phyloP scores from a whole-genome alignment of 2,329 filamentous ascomycete species.

The Ceratocystis diversiconidia region DNA sequence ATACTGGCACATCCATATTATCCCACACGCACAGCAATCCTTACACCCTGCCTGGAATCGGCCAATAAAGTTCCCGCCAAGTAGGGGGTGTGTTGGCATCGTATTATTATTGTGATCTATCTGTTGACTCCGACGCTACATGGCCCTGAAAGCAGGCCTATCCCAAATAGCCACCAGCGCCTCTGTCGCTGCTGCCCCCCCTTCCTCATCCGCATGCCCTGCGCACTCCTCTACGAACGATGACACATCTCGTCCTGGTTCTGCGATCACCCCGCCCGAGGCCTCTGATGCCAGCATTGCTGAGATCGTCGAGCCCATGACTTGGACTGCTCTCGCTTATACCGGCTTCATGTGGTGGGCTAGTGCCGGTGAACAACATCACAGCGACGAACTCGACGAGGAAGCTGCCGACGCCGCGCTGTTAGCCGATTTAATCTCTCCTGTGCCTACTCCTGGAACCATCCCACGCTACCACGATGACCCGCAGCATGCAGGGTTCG shows the following conservation, averaged over 20 bases:
- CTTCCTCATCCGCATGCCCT: neutral
- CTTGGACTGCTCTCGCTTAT: constrained; percentile 64
- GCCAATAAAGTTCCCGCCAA: too few species aligned
- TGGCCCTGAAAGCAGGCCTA: constrained; percentile 51
- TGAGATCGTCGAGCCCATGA: constrained; percentile 45
- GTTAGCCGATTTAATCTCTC: constrained; percentile 35
- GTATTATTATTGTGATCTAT: too few species aligned
- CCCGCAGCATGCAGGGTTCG: neutral
- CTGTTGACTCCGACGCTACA: constrained; percentile 52
- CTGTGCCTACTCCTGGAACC: constrained; percentile 22
- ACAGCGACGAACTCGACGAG: constrained; percentile 46
- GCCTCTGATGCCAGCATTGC: constrained; percentile 36
- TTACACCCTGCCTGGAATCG: too few species aligned
- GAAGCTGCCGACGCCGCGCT: constrained; percentile 40
- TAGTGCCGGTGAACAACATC: constrained; percentile 59
- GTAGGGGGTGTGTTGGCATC: too few species aligned
- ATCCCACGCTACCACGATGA: neutral
- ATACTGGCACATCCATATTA: too few species aligned
- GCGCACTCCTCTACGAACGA: constrained; percentile 15
- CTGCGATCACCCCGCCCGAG: constrained; percentile 12
- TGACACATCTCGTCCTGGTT: constrained; percentile 3
- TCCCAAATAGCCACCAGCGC: constrained; percentile 28
- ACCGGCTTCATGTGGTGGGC: constrained; percentile 85
- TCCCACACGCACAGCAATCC: too few species aligned
- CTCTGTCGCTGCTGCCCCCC: neutral